phyloP scores from a whole-genome alignment of 805 yeast genomes.

The Yamadazyma endophytica region DNA sequence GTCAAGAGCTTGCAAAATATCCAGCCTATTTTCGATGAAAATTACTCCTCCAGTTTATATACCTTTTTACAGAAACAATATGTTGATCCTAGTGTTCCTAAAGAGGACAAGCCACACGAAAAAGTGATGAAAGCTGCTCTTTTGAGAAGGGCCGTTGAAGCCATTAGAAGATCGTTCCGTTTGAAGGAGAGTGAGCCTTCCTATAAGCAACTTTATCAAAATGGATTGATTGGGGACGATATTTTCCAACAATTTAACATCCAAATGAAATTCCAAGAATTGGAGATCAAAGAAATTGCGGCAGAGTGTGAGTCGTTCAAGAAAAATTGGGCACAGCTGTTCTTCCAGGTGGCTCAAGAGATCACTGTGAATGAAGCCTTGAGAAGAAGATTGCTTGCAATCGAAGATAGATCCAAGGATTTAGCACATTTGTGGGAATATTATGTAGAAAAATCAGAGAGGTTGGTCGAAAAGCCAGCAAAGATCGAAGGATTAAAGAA shows the following conservation, averaged over 20 bases:
- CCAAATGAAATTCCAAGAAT: constrained; percentile 72
- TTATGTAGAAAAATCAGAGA: constrained; percentile 7
- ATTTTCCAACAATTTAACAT: constrained; percentile 74
- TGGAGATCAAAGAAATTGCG: constrained; percentile 74
- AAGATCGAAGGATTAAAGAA: no score
- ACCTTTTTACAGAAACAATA: constrained; percentile 48
- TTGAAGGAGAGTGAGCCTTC: constrained; percentile 74
- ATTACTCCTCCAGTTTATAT: constrained; percentile 63
- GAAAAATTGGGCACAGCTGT: constrained; percentile 74
- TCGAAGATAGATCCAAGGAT: constrained; percentile 36
- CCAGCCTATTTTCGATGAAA: constrained; percentile 71
- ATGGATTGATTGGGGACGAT: constrained; percentile 90
- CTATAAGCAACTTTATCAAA: constrained; percentile 70
- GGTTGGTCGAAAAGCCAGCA: neutral
- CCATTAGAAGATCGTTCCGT: constrained; percentile 76
- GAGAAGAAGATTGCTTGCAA: constrained; percentile 60
- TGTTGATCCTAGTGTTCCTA: constrained; percentile 34
- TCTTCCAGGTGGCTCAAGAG: constrained; percentile 80
- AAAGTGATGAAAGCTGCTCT: constrained; percentile 64
- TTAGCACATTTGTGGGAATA: constrained; percentile 35
- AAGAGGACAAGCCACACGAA: constrained; percentile 60
- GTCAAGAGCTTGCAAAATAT: constrained; percentile 50
- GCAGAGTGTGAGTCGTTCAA: constrained; percentile 69
- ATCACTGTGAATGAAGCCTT: constrained; percentile 90
- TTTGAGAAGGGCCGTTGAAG: constrained; percentile 71